Conservation (phyloP, 768 basidiomycete species). For the Agaricus subrufescens region DNA sequence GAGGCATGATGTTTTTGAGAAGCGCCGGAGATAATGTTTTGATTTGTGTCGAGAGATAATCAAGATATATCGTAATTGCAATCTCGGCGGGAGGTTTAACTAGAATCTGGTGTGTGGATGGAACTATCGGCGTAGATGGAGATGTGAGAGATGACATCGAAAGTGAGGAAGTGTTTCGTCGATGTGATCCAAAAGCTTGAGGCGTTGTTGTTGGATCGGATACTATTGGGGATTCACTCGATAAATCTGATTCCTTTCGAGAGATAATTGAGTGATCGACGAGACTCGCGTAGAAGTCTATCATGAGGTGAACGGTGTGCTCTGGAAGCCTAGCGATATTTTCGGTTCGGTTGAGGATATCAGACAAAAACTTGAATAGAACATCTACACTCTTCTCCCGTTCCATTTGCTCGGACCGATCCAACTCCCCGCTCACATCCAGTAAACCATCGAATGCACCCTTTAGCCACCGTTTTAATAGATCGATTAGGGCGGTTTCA, state of each 20-base stretch:
- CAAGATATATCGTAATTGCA: constrained; percentile 57
- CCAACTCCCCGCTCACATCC: constrained; percentile 24
- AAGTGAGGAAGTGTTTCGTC: constrained; percentile 7
- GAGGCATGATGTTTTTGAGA: constrained; percentile 55
- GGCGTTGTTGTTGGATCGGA: constrained; percentile 14
- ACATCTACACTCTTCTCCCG: constrained; percentile 61
- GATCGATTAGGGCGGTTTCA: constrained; percentile 49
- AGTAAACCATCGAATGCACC: constrained; percentile 55
- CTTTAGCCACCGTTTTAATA: constrained; percentile 63
- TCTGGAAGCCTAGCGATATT: constrained; percentile 60
- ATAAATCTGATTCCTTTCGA: constrained; percentile 15
- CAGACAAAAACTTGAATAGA: constrained; percentile 53
- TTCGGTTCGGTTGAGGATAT: constrained; percentile 44
- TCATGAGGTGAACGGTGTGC: constrained; percentile 47
- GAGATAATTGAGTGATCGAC: constrained; percentile 49
- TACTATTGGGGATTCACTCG: constrained; percentile 29
- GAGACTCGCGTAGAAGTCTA: constrained; percentile 56
- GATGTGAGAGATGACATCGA: constrained; percentile 13
- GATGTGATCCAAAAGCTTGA: constrained; percentile 5
- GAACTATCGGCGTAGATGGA: constrained; percentile 23
- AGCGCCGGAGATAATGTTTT: constrained; percentile 53
- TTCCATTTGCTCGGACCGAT: constrained; percentile 44
- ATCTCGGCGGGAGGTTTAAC: constrained; percentile 56
- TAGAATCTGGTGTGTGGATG: constrained; percentile 9
- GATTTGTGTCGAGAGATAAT: constrained; percentile 56